A percentile compares a stretch with the other conserved stretches of the same genome.
phyloP scores from a whole-genome alignment of 306 rosid species.

The Corylus avellana region DNA sequence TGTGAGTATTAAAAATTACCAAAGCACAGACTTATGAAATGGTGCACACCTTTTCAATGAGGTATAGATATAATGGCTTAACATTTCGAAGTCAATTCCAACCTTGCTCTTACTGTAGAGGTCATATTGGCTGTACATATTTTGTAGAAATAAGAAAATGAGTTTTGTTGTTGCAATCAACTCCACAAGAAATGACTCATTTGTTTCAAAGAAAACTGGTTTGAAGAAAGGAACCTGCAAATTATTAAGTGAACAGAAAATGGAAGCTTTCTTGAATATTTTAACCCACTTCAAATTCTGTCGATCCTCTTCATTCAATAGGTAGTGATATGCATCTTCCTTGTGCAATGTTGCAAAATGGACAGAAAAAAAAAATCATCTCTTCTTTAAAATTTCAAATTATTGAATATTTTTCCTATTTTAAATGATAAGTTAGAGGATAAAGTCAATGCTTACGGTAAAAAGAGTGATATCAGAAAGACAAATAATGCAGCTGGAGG shows the following conservation, averaged over 20 bases:
- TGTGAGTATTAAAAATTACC: not conserved
- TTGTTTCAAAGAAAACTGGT: not conserved
- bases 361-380: not conserved
- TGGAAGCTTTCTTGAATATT: constrained; percentile 3
- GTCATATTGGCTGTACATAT: not conserved
- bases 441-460: constrained; percentile 24
- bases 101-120: constrained; percentile 10
- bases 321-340: constrained; percentile 3
- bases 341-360: constrained; percentile 4
- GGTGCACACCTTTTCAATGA: constrained; percentile 9
- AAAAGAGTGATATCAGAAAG: constrained; percentile 47
- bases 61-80: constrained; percentile 8
- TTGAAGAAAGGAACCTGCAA: too few relatives aligned
- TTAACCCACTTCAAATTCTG: constrained; percentile 8
- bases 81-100: not conserved
- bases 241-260: not conserved
- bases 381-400: not conserved
- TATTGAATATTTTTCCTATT: too few relatives aligned
- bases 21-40: not conserved
- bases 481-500: constrained; percentile 44
- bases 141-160: not conserved
- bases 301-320: not conserved
- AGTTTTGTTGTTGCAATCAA: not conserved
- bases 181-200: not conserved
- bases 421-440: not conserved